phyloP scores from a whole-genome alignment of 1,284 basidiomycete species.

The Moesziomyces parantarcticus region DNA sequence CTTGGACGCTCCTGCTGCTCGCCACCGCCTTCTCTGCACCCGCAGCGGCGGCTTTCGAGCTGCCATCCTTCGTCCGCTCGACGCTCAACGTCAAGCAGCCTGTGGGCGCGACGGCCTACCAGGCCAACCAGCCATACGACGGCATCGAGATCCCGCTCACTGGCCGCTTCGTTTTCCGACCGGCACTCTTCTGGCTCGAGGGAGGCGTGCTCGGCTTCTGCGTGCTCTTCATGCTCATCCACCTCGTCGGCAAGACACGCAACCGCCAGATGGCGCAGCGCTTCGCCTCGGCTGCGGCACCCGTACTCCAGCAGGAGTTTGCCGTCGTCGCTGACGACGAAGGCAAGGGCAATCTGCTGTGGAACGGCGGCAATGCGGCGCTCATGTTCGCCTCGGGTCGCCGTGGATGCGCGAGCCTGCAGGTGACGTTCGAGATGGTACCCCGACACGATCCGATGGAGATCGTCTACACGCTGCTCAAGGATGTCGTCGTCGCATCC shows the following conservation, averaged over 20 bases:
- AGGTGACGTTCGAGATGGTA: conserved; percentile 52
- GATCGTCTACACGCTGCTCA: conserved; percentile 36
- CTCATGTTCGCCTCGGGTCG: conserved; percentile 64
- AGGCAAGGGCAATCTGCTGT: conserved; percentile 41
- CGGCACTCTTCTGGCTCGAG: conserved; percentile 54
- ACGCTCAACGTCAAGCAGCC: conserved; percentile 19
- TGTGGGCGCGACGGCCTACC: conserved; percentile 37
- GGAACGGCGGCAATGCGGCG: conserved; percentile 64
- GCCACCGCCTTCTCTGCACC: conserved; percentile 11
- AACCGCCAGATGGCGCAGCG: conserved; percentile 47
- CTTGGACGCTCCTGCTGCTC: conserved; percentile 44
- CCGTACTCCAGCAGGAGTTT: conserved; percentile 53
- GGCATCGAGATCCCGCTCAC: conserved; percentile 34
- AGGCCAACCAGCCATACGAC: conserved; percentile 45
- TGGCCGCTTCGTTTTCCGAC: conserved; percentile 45
- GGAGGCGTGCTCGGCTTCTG: conserved; percentile 43
- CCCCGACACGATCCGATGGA: conserved; percentile 61
- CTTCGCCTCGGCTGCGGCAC: conserved; percentile 43
- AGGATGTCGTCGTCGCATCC: conserved; percentile 49
- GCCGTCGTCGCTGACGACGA: conserved; percentile 53
- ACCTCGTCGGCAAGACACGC: conserved; percentile 48
- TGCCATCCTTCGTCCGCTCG: conserved; percentile 30
- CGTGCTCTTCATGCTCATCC: conserved; percentile 52
- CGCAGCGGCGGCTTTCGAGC: conserved; percentile 27
- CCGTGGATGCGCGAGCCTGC: conserved; percentile 55